phyloP scores from a whole-genome alignment of 2,329 filamentous ascomycete genomes.

The Colletotrichum karsti region DNA sequence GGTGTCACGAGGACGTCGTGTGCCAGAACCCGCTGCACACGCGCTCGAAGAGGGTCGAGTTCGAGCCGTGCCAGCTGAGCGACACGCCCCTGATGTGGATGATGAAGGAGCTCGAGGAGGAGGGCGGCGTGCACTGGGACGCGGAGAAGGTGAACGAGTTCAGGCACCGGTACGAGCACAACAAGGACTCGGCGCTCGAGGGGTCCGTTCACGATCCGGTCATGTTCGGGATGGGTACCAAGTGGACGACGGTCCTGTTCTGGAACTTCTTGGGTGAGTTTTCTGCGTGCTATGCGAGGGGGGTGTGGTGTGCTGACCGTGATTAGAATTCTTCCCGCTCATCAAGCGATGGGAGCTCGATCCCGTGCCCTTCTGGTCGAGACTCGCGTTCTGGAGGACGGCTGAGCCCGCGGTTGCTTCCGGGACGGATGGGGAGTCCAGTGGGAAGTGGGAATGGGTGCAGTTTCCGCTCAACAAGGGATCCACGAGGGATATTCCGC shows the following conservation, averaged over 20 bases:
- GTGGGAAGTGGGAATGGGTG: constrained; percentile 39
- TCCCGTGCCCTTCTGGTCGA: constrained; percentile 29
- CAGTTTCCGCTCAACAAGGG: constrained; percentile 48
- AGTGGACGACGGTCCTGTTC: constrained; percentile 46
- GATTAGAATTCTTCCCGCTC: constrained; percentile 34
- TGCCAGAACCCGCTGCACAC: background rate
- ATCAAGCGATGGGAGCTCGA: constrained; percentile 50
- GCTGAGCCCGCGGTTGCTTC: too few species aligned
- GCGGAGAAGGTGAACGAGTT: constrained; percentile 37
- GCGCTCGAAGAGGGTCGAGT: background rate
- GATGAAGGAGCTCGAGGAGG: constrained; percentile 53
- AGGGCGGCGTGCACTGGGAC: constrained; percentile 39
- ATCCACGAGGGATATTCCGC: constrained; percentile 45
- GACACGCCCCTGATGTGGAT: constrained; percentile 61
- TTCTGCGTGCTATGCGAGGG: background rate
- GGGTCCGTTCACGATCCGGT: constrained; percentile 49
- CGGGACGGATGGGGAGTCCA: too few species aligned
- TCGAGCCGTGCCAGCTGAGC: constrained; percentile 51
- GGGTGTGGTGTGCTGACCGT: constrained; percentile 39
- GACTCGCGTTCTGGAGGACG: background rate
- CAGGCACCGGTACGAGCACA: constrained; percentile 26
- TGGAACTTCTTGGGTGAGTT: constrained; percentile 53
- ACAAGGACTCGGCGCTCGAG: constrained; percentile 37
- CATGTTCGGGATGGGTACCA: constrained; percentile 43
- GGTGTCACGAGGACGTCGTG: background rate